Evolutionary conservation across 1,284 basidiomycete genomes (phyloP), one percentile per base, ranked within the genome.

Genomic region (Pyrrhoderma noxium): DNA sequence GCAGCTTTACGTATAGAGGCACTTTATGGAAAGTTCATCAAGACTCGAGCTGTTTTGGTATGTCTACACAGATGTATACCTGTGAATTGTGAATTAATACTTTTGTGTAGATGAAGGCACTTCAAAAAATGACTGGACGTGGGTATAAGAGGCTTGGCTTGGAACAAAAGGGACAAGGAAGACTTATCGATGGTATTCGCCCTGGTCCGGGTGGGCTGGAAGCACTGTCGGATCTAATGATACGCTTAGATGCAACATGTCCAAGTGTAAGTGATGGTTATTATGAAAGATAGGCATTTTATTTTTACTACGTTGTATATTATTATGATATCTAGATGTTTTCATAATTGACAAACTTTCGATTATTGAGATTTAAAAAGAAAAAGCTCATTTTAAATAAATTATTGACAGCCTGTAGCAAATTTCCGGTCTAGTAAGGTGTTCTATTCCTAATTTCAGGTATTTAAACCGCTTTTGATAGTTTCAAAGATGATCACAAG

Each of bases 1-100:
- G 83, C 80, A 4, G 78, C 73, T 9, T 70, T 71, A 11, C 59
- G 68, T 52, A 66, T 90, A 2, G 73, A 78, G 42, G 72, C 75
- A 16, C 64, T 89, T 5, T 75, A 72, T 57, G 55, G 60, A 13
- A 72, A 72, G 54, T 90, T 87, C 63, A 65, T 72, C 14, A 66
- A 68, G 45, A 81, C 78, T 60, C 75, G 82, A 67, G 58, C 63
- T 1, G 69, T 70, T 3, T 65, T 89, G 64, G 87, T 88, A 55
- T 61, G 83, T 72, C 13, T 23, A 36, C 27, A 21, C 43, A 27
- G 13, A 35, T 14, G 19, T 45, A 8, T 27, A 37, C 16, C 13
- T 46, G 16, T n/a, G 22, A n/a, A 5, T 3, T 9, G 13, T 22
- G 21, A 25, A 19, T 23, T 39, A 9, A 5, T 11, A 5, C 11